Conservation (phyloP, 129 eudicot species). For the Ambrosia trifida region DNA sequence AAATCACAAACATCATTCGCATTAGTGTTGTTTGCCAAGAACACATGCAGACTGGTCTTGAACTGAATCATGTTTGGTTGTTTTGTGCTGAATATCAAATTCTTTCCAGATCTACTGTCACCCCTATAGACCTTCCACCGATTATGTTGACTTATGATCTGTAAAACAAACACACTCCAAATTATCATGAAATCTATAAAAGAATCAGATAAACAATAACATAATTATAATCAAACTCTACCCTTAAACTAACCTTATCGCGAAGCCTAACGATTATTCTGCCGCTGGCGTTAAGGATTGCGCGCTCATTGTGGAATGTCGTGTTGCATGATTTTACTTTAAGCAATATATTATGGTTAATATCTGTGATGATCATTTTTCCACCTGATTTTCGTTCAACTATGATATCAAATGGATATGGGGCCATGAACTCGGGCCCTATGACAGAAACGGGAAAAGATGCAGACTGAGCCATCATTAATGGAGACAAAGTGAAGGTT, state of each 20-base stretch:
- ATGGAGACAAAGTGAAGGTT: background rate
- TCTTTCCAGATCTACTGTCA: background rate
- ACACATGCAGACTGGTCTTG: background rate
- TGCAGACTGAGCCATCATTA: constrained; percentile 2
- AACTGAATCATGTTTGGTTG: background rate
- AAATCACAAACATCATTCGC: background rate
- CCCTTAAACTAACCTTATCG: background rate
- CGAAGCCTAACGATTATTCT: background rate
- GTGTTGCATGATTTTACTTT: constrained; percentile 26
- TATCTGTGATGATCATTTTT: constrained; percentile 28
- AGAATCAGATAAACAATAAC: too few species aligned
- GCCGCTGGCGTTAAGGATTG: background rate
- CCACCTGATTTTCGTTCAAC: constrained; percentile 16
- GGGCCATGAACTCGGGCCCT: constrained; percentile 30
- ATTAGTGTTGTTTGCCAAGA: constrained; percentile 16
- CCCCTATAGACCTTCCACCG: constrained; percentile 7
- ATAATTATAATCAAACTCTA: background rate
- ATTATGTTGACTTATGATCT: background rate
- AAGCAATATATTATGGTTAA: constrained; percentile 24
- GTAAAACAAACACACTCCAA: background rate
- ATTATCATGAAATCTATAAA: background rate
- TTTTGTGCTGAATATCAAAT: constrained; percentile 5
- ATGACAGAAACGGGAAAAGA: constrained; percentile 12
- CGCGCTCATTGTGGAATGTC: background rate
- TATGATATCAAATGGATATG: constrained; percentile 18